Percentiles rank a stretch among this genome's conserved stretches.
These are phyloP conservation scores for Exophiala mesophila DNA, from an alignment of 2,329 filamentous ascomycete genomes.

Conservation along the genomic window DNA sequence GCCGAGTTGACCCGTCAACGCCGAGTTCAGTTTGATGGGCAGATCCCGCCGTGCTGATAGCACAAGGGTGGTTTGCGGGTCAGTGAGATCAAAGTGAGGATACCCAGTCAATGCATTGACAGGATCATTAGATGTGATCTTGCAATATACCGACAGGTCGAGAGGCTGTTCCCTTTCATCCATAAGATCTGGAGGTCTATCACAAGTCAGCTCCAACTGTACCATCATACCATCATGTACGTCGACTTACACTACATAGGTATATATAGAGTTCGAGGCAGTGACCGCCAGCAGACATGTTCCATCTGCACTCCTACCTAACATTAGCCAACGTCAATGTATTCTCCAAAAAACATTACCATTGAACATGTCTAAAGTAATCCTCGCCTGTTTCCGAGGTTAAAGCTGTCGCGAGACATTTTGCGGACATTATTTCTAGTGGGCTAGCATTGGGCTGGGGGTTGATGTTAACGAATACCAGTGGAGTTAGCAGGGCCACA, in stretches of 20 bases:
- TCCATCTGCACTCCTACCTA: constrained; percentile 49
- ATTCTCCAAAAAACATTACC: too few relatives aligned
- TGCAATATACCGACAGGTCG: constrained; percentile 43
- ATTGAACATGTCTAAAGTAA: too few relatives aligned
- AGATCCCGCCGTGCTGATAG: constrained; percentile 51
- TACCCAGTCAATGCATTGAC: constrained; percentile 52
- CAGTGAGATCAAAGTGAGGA: constrained; percentile 50
- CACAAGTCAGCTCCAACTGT: too few relatives aligned
- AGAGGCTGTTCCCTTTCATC: constrained; percentile 34
- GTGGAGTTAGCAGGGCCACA: too few relatives aligned
- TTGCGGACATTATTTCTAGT: not conserved
- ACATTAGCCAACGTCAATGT: constrained; percentile 1
- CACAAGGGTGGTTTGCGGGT: constrained; percentile 46
- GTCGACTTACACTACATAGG: constrained; percentile 47
- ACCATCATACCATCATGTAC: not conserved
- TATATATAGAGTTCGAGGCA: constrained; percentile 47
- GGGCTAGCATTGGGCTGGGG: not conserved
- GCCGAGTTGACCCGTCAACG: constrained; percentile 44
- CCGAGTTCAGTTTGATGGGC: constrained; percentile 54
- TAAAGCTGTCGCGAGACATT: not conserved
- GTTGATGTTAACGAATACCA: not conserved
- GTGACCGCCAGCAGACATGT: constrained; percentile 53
- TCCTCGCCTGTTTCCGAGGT: too few relatives aligned
- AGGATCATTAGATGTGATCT: constrained; percentile 43
- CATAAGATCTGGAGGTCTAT: constrained; percentile 46